Conservation (phyloP, 306 rosid species). For the peach (Prunus persica) region Prunus_persica_NCBIv2 NC_034016.1:16198501-16199000, state of each 20-base stretch:
- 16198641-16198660: background rate
- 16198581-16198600: background rate
- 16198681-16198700: constrained; percentile 59
- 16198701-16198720: constrained; percentile 35
- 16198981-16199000: background rate
- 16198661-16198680: constrained; percentile 25
- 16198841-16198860: constrained; percentile 76
- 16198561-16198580: constrained; percentile 9
- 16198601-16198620: background rate
- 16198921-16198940: background rate
- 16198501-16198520: constrained; percentile 87
- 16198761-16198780: constrained; percentile 80
- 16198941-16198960: background rate
- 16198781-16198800: constrained; percentile 68
- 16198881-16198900: background rate
- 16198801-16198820: constrained; percentile 64
- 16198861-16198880: constrained; percentile 58
- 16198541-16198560: constrained; percentile 47
- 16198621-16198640: background rate
- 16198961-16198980: background rate
- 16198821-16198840: constrained; percentile 91
- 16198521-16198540: constrained; percentile 60
- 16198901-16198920: background rate
- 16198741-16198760: constrained; percentile 68
- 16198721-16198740: constrained; percentile 59